Conservation (phyloP, 768 basidiomycete genomes). For the Hygrocybe coccinea region DNA sequence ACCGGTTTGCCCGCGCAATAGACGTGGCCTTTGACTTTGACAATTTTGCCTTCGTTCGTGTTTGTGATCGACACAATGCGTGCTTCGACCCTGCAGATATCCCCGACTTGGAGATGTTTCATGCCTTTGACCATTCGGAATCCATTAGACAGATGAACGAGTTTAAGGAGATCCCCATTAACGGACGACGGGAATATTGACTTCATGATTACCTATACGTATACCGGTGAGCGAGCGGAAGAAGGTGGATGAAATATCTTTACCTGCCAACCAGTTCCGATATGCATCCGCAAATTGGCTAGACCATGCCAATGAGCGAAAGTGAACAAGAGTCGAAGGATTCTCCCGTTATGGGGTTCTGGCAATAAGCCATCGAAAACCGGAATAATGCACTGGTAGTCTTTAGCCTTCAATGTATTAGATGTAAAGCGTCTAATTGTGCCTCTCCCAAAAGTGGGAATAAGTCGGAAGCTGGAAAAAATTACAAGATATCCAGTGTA, state of each 20-base stretch:
- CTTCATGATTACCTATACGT: conserved; percentile 92
- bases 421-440: conserved; percentile 27
- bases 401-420: conserved; percentile 14
- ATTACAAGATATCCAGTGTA: background rate
- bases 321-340: background rate
- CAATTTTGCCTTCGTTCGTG: conserved; percentile 86
- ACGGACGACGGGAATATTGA: conserved; percentile 96
- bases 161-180: conserved; percentile 91
- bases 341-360: background rate
- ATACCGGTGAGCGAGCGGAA: conserved; percentile 6
- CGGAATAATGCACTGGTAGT: conserved; percentile 2
- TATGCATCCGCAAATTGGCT: conserved; percentile 7
- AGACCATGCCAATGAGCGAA: conserved; percentile 1
- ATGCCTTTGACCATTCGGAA: conserved; percentile 85
- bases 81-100: conserved; percentile 86
- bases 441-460: conserved; percentile 23
- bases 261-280: conserved; percentile 98
- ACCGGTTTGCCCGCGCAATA: conserved; percentile 72
- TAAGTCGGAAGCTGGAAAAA: conserved; percentile 17
- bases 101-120: conserved; percentile 75
- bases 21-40: conserved; percentile 83
- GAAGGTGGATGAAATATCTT: conserved; percentile 22
- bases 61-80: conserved; percentile 87
- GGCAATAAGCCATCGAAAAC: conserved; percentile 6
- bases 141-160: conserved; percentile 95